phyloP scores from a whole-genome alignment of 495 filamentous ascomycete genomes.

The Antarctomyces pellizariae region DNA sequence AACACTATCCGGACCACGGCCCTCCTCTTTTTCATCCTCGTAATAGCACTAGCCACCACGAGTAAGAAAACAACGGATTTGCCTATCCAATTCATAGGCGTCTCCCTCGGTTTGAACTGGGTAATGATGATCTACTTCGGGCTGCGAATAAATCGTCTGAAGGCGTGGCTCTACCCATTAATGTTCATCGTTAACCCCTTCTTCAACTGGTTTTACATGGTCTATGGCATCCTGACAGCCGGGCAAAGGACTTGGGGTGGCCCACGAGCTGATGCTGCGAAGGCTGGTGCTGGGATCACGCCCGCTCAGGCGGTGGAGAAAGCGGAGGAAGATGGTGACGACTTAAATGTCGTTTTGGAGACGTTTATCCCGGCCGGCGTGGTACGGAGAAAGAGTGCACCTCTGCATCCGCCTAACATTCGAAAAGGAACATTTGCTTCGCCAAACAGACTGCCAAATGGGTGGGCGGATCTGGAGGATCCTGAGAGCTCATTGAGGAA shows the following conservation, averaged over 20 bases:
- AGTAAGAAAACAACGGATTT: constrained; percentile 53
- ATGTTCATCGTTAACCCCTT: constrained; percentile 95
- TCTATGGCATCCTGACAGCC: constrained; percentile 70
- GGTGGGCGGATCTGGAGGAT: too few species aligned
- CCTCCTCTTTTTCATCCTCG: constrained; percentile 86
- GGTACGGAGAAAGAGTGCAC: too few species aligned
- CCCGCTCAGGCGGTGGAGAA: constrained; percentile 65
- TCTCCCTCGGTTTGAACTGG: constrained; percentile 92
- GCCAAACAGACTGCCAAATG: constrained; percentile 31
- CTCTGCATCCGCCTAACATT: constrained; percentile 47
- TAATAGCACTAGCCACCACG: constrained; percentile 70
- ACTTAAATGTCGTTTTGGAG: constrained; percentile 78
- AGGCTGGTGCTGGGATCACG: constrained; percentile 56
- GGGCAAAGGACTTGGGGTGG: constrained; percentile 95
- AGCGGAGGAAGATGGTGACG: constrained; percentile 60
- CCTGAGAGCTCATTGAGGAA: too few species aligned
- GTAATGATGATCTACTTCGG: constrained; percentile 94
- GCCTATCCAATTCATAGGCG: constrained; percentile 81
- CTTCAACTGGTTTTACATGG: constrained; percentile 98
- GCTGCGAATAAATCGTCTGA: constrained; percentile 61
- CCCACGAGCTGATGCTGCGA: constrained; percentile 74
- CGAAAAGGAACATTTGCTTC: constrained; percentile 51
- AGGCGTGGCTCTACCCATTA: constrained; percentile 81
- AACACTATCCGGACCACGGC: constrained; percentile 94
- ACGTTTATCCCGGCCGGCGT: constrained; percentile 48